Base-by-base conservation (phyloP, 192 early-diverging fungal genomes). In the Mortierella claussenii region DNA sequence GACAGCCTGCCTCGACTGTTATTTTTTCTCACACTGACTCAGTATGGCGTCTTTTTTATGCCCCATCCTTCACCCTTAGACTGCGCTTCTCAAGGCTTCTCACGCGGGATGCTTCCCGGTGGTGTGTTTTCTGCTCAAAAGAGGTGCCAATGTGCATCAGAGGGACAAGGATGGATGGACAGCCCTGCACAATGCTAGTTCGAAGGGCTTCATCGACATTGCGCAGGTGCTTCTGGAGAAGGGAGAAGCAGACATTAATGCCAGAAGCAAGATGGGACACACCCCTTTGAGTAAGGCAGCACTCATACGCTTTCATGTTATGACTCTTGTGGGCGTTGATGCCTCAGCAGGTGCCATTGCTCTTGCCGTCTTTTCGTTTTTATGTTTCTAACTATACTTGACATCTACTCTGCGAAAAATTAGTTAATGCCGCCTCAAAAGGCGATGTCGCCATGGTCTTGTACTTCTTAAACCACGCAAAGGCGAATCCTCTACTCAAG, bases 131-230 rank as follows among this genome's bases (percentile, higher is more conserved):
- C 68, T 96, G 32, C 40, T 93, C 20, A 65, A 75, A 31, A 80
- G 82, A 4, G 76, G 82, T 12, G 91, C 92, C 8, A 83, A 92
- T 54, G 82, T 90, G 17, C 69, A 87, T 57, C 85, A 87, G 43
- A 63, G 74, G 20, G 94, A 96, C 71, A 85, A 82, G 55, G 91
- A 93, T 49, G 92, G 92, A 0, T 94, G 91, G 90, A 91, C 92
- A 9, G 87, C 92, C 3, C 83, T 96, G 30, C 94, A 95, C 78
- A 94, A 95, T 66, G 88, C 92, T 27, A 83, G 83, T 28, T 81
- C 88, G 4, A 78, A 81, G 20, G 93, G 92, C 2, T 81, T 88
- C 54, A 61, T 87, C 4, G 69, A 78, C 21, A 84, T 89, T 59
- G 88, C 83, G 0, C 68, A 80, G 36, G 79, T 86, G 33, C 69